A percentile compares a stretch with the other conserved stretches of the same genome.
phyloP scores from a whole-genome alignment of 1,284 basidiomycete species.

The Pascua sp. region DNA sequence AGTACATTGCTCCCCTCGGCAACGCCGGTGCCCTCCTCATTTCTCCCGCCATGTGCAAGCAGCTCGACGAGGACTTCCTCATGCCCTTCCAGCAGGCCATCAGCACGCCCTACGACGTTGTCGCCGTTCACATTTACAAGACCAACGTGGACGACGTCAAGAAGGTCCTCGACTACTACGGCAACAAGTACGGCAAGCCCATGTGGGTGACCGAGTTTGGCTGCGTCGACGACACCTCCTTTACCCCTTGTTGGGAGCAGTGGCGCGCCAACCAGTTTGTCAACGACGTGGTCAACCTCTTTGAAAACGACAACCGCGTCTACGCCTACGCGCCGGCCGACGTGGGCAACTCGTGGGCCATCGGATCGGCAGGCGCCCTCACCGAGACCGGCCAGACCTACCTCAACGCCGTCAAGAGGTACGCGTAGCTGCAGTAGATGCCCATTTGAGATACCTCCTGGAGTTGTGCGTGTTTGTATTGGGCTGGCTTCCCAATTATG shows the following conservation, averaged over 20 bases:
- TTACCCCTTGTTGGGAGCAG: slow-evolving; percentile 18
- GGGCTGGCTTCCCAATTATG: too few species aligned
- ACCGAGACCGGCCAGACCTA: slow-evolving; percentile 46
- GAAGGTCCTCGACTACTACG: slow-evolving; percentile 44
- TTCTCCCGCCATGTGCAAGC: slow-evolving; percentile 32
- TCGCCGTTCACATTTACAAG: slow-evolving; percentile 44
- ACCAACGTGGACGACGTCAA: slow-evolving; percentile 40
- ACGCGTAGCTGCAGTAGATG: not conserved
- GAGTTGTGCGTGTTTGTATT: too few species aligned
- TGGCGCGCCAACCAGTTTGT: slow-evolving; percentile 17
- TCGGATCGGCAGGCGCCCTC: not conserved
- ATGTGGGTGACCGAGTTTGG: slow-evolving; percentile 50
- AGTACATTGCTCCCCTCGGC: slow-evolving; percentile 37
- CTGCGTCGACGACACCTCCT: slow-evolving; percentile 42
- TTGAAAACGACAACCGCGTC: slow-evolving; percentile 42
- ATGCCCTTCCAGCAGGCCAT: slow-evolving; percentile 25
- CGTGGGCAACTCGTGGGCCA: not conserved
- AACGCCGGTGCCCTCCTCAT: slow-evolving; percentile 31
- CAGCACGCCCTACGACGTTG: slow-evolving; percentile 9
- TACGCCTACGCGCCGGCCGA: slow-evolving; percentile 27
- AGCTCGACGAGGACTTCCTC: slow-evolving; percentile 26
- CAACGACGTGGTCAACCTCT: slow-evolving; percentile 42
- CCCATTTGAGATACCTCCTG: too few species aligned
- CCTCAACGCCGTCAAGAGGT: slow-evolving; percentile 35
- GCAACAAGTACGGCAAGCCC: slow-evolving; percentile 43